phyloP scores from a whole-genome alignment of 257 asterid genomes.

The Solanum medicagineum region DNA sequence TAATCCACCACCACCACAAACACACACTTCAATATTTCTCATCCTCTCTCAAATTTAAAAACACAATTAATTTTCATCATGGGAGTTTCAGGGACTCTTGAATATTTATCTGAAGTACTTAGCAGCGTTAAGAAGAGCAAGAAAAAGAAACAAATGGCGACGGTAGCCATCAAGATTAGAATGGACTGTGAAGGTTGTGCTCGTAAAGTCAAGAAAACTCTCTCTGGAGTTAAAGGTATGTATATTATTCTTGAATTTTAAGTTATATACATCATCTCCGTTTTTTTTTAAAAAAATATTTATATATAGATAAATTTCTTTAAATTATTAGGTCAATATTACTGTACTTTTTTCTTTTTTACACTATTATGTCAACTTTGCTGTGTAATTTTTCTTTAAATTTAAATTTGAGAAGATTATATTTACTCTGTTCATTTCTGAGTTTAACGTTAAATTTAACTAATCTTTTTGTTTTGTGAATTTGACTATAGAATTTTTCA shows the following conservation, averaged over 20 bases:
- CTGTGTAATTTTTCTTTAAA: background rate
- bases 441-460: background rate
- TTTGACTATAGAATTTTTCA: no score
- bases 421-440: background rate
- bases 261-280: background rate
- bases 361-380: background rate
- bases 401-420: background rate
- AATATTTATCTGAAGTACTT: conserved; percentile 51
- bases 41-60: background rate
- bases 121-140: conserved; percentile 39
- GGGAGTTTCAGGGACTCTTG: conserved; percentile 78
- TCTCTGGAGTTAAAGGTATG: conserved; percentile 51
- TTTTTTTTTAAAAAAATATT: background rate
- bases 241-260: background rate
- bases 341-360: background rate
- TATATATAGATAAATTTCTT: background rate
- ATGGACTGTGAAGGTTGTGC: conserved; percentile 95
- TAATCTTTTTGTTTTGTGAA: background rate
- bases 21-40: background rate
- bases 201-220: conserved; percentile 44
- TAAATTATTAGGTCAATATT: background rate
- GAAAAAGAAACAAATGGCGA: conserved; percentile 45
- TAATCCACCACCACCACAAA: background rate
- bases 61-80: background rate
- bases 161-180: conserved; percentile 57